Percentiles rank a stretch among this genome's conserved stretches.
phyloP scores from a whole-genome alignment of 768 basidiomycete species.

The Omphalotus guepiniiformis region DNA sequence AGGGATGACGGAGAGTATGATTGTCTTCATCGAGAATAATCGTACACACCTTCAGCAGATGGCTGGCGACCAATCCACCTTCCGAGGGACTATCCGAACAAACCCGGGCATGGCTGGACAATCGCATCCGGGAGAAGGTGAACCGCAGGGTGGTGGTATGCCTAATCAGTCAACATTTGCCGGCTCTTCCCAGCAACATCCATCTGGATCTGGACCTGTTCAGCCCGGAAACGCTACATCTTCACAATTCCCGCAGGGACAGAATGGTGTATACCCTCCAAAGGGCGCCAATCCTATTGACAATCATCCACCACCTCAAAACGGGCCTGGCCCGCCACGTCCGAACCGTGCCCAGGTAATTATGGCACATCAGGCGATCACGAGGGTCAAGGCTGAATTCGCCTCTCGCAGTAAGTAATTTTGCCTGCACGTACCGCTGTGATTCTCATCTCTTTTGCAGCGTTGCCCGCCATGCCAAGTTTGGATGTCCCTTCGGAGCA shows the following conservation, averaged over 20 bases:
- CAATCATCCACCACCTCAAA: not conserved
- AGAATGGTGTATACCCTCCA: conserved; percentile 5
- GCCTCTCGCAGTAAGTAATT: conserved; percentile 5
- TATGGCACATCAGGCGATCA: conserved; percentile 7
- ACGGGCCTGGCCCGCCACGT: not conserved
- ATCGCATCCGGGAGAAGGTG: not conserved
- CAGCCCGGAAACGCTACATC: not conserved
- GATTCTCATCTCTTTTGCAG: conserved; percentile 23
- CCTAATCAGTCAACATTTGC: not conserved
- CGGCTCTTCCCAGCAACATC: not conserved
- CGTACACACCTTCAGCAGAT: conserved; percentile 43
- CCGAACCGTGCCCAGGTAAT: conserved; percentile 2
- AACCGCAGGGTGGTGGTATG: not conserved
- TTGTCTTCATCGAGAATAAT: conserved; percentile 53
- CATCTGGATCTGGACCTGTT: not conserved
- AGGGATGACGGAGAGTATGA: conserved; percentile 44
- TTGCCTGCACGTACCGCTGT: not conserved
- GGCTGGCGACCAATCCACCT: conserved; percentile 32
- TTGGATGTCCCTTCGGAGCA: conserved; percentile 49
- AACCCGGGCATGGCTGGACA: conserved; percentile 12
- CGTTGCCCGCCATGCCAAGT: conserved; percentile 26
- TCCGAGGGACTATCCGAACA: conserved; percentile 26
- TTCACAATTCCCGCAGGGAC: not conserved
- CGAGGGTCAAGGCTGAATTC: conserved; percentile 9
- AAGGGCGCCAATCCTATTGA: not conserved